Evolutionary conservation across 306 rosid species (phyloP).

Genomic region (Alnus rubra): DNA sequence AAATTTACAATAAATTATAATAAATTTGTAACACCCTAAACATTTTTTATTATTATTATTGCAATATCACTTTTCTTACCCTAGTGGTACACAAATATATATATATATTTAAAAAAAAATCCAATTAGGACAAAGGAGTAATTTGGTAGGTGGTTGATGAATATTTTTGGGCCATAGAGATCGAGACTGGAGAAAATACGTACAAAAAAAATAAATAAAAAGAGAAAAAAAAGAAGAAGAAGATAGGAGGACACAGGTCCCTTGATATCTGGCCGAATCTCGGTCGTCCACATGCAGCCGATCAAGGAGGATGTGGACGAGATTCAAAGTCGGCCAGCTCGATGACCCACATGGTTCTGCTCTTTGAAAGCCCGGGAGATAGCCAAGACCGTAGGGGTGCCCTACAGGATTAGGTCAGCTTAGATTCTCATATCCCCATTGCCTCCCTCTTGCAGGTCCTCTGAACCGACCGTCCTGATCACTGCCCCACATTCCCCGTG

Average conservation of each 20-base stretch:
- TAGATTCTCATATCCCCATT: slow-evolving; percentile 19
- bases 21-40: too few relatives aligned
- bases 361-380: slow-evolving; percentile 14
- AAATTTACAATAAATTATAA: too few relatives aligned
- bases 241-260: background rate
- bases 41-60: too few relatives aligned
- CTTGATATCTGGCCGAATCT: slow-evolving; percentile 12
- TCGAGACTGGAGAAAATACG: background rate
- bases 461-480: background rate
- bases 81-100: background rate
- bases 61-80: background rate
- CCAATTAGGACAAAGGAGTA: background rate
- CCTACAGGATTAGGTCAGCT: background rate
- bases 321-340: slow-evolving; percentile 33
- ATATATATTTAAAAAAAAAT: background rate
- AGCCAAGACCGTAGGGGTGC: slow-evolving; percentile 16
- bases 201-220: background rate
- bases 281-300: slow-evolving; percentile 34
- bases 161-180: slow-evolving; percentile 12
- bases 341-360: slow-evolving; percentile 26
- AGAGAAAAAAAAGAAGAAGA: background rate
- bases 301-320: slow-evolving; percentile 19
- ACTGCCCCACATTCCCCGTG: slow-evolving; percentile 48
- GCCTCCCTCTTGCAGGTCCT: slow-evolving; percentile 12
- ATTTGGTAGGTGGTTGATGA: slow-evolving; percentile 2